Evolutionary conservation across 2,329 filamentous ascomycete genomes (phyloP).

Genomic region (Neofusicoccum laricinum): DNA sequence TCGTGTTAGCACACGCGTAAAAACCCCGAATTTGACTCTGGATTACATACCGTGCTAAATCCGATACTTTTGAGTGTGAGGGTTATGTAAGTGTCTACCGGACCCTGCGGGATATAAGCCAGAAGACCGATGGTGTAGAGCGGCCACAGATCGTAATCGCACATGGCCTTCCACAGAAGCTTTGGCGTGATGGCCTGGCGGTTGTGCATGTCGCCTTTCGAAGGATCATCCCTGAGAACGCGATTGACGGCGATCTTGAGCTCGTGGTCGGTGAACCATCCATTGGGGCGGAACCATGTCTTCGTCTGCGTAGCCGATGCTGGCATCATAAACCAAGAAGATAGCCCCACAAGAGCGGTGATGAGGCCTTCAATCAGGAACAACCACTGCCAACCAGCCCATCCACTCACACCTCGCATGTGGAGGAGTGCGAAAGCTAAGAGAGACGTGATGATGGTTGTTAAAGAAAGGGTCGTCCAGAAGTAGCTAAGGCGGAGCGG

Average conservation of each 20-base stretch:
- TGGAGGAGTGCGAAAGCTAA: slow-evolving; percentile 41
- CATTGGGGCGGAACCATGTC: slow-evolving; percentile 57
- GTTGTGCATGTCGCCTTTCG: slow-evolving; percentile 52
- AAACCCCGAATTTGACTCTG: too few relatives aligned
- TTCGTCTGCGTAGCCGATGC: slow-evolving; percentile 47
- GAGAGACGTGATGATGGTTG: slow-evolving; percentile 37
- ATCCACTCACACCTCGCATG: slow-evolving; percentile 41
- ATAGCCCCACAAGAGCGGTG: slow-evolving; percentile 52
- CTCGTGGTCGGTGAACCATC: slow-evolving; percentile 62
- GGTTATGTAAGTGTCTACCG: slow-evolving; percentile 49
- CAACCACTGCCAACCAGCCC: slow-evolving; percentile 49
- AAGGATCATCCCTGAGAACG: slow-evolving; percentile 58
- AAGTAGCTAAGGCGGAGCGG: slow-evolving; percentile 43
- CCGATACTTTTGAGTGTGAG: slow-evolving; percentile 57
- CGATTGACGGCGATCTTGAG: slow-evolving; percentile 63
- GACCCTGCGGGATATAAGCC: slow-evolving; percentile 51
- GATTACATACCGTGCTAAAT: slow-evolving; percentile 45
- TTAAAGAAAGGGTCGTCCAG: slow-evolving; percentile 39
- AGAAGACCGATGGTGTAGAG: slow-evolving; percentile 31
- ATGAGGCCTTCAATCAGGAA: slow-evolving; percentile 58
- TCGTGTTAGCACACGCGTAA: not conserved
- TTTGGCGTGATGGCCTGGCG: slow-evolving; percentile 25
- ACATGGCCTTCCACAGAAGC: slow-evolving; percentile 24
- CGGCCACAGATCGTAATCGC: slow-evolving; percentile 33
- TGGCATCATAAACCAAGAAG: slow-evolving; percentile 57